phyloP scores from a whole-genome alignment of 1,139 yeast species.

The Zygosaccharomyces pseudobailii region DNA sequence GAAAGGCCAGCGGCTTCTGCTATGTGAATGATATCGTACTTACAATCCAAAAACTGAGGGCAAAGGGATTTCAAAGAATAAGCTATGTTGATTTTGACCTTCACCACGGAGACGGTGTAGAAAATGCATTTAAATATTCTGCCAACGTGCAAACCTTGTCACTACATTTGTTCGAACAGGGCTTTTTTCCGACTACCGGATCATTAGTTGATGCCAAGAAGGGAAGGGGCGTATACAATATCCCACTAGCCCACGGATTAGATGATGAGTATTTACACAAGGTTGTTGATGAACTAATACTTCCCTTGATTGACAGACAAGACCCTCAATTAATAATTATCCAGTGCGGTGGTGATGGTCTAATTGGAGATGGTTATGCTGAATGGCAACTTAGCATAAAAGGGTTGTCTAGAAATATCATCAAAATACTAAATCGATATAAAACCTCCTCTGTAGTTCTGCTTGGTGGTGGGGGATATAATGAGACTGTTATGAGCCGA shows the following conservation, averaged over 20 bases:
- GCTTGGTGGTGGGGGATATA: constrained; percentile 79
- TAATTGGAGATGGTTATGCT: constrained; percentile 50
- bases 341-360: constrained; percentile 72
- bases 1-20: constrained; percentile 66
- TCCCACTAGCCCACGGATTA: constrained; percentile 57
- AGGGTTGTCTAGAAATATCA: constrained; percentile 44
- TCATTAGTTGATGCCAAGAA: constrained; percentile 34
- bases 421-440: constrained; percentile 33
- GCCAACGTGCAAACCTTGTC: constrained; percentile 58
- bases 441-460: constrained; percentile 40
- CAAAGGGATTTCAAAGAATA: constrained; percentile 42
- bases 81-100: constrained; percentile 68
- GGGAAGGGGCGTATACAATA: constrained; percentile 42
- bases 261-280: constrained; percentile 41
- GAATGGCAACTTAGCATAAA: constrained; percentile 66
- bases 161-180: constrained; percentile 57
- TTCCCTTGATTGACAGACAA: constrained; percentile 40
- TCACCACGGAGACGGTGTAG: constrained; percentile 82
- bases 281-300: constrained; percentile 41
- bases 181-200: constrained; percentile 76
- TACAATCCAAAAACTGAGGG: constrained; percentile 47
- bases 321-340: constrained; percentile 54
- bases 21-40: constrained; percentile 65
- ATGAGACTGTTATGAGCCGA: constrained; percentile 57
- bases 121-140: constrained; percentile 55